Conservation (phyloP, 495 filamentous ascomycete genomes). For the Tuber melanosporum region DNA sequence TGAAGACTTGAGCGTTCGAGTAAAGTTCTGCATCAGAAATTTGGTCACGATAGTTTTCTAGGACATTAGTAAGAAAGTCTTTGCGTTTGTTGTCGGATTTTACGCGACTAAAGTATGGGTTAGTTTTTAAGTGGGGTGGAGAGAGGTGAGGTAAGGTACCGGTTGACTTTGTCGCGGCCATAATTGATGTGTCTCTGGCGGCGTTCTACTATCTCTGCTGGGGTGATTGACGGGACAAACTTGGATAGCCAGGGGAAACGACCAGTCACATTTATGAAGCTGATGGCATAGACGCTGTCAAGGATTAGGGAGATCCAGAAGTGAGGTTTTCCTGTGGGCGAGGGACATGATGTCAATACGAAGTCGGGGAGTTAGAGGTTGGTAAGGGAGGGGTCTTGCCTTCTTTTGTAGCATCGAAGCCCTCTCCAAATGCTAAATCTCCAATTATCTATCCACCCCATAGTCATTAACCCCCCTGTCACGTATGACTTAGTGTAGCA, state of each 20-base stretch:
- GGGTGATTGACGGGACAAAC: slow-evolving; percentile 6
- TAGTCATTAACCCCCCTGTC: slow-evolving; percentile 18
- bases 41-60: slow-evolving; percentile 33
- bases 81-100: slow-evolving; percentile 24
- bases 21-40: slow-evolving; percentile 42
- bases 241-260: slow-evolving; percentile 12
- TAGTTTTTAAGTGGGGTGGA: neutral
- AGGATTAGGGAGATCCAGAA: slow-evolving; percentile 14
- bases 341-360: neutral
- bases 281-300: slow-evolving; percentile 39
- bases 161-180: slow-evolving; percentile 5
- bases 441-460: slow-evolving; percentile 33
- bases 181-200: neutral
- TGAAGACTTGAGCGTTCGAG: slow-evolving; percentile 39
- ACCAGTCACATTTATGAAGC: neutral
- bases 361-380: neutral
- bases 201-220: neutral
- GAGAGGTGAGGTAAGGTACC: neutral
- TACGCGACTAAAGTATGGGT: slow-evolving; percentile 2
- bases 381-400: neutral
- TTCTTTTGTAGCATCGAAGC: slow-evolving; percentile 42
- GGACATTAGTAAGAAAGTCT: slow-evolving; percentile 41
- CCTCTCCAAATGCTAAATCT: slow-evolving; percentile 42
- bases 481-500: neutral
- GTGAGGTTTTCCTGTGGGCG: slow-evolving; percentile 1